These are phyloP conservation scores for Hypholoma sublateritium DNA, from an alignment of 768 basidiomycete species.

Conservation along the genomic window DNA sequence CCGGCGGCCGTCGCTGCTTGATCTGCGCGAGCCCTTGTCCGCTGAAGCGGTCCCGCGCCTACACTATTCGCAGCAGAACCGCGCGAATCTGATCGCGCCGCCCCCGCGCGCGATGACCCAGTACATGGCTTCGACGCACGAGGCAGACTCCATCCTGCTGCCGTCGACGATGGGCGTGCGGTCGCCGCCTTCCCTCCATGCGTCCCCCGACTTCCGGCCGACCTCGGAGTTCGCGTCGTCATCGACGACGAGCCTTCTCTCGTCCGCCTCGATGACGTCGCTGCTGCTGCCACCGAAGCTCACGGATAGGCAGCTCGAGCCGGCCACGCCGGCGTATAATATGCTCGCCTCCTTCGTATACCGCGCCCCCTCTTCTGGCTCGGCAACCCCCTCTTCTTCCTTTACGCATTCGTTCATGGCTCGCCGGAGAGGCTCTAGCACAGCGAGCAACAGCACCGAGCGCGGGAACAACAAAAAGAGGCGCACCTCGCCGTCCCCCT, in stretches of 20 bases:
- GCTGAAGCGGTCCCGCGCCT: constrained; percentile 37
- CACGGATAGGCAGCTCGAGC: constrained; percentile 39
- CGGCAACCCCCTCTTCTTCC: constrained; percentile 36
- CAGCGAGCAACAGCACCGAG: constrained; percentile 27
- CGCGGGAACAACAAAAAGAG: constrained; percentile 13
- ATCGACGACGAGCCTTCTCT: constrained; percentile 27
- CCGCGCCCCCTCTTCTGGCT: constrained; percentile 28
- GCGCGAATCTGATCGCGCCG: constrained; percentile 59
- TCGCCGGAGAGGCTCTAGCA: constrained; percentile 33
- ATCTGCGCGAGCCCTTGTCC: constrained; percentile 23
- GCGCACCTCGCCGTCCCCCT: constrained; percentile 10
- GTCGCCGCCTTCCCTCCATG: constrained; percentile 30
- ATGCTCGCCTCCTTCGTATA: constrained; percentile 60
- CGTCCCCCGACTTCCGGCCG: constrained; percentile 20
- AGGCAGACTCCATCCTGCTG: constrained; percentile 50
- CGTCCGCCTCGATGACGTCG: constrained; percentile 23
- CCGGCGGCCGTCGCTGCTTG: constrained; percentile 48
- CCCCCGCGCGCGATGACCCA: constrained; percentile 77
- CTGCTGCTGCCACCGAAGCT: constrained; percentile 27
- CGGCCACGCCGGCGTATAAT: constrained; percentile 57
- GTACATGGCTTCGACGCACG: constrained; percentile 59
- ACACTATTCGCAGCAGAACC: constrained; percentile 49
- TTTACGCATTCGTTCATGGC: constrained; percentile 33
- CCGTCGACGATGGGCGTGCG: constrained; percentile 75
- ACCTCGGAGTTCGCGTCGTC: constrained; percentile 22